A percentile compares a stretch with the other conserved stretches of the same genome.
phyloP scores from a whole-genome alignment of 768 basidiomycete genomes.

The Amylocystis lapponica region DNA sequence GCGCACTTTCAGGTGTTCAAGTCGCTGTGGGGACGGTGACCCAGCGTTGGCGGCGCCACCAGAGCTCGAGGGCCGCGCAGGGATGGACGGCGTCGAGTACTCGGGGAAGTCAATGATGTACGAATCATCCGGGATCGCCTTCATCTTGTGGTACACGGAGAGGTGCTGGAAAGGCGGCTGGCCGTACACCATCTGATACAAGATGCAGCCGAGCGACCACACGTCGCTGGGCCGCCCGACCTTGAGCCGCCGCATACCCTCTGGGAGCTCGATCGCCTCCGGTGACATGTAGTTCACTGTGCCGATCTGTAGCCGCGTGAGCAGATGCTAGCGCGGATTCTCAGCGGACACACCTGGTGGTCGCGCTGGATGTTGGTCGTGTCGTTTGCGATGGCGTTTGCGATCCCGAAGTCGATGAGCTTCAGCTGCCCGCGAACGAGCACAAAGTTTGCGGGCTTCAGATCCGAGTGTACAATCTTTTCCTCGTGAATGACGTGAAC shows the following conservation, averaged over 20 bases:
- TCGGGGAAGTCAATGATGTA: conserved; percentile 82
- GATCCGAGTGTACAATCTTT: conserved; percentile 97
- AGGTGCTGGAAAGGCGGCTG: conserved; percentile 88
- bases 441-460: conserved; percentile 98
- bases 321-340: not conserved
- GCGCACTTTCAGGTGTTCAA: conserved; percentile 64
- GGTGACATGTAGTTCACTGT: conserved; percentile 99
- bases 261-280: conserved; percentile 87
- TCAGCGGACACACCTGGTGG: conserved; percentile 61
- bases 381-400: conserved; percentile 97
- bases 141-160: conserved; percentile 84
- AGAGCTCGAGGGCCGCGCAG: conserved; percentile 24
- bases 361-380: conserved; percentile 98
- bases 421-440: conserved; percentile 92
- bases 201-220: conserved; percentile 96
- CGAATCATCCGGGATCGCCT: conserved; percentile 77
- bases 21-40: conserved; percentile 36
- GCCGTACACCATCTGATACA: conserved; percentile 98
- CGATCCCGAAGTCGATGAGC: conserved; percentile 99
- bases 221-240: conserved; percentile 95
- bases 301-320: conserved; percentile 66
- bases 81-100: conserved; percentile 48
- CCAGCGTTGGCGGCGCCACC: conserved; percentile 9
- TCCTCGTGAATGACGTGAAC: conserved; percentile 98
- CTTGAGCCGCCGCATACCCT: conserved; percentile 84